Evolutionary conservation across 2,329 filamentous ascomycete species (phyloP), one percentile per base, ranked within the genome.

Genomic region (Leptosphaerulina australis): DNA sequence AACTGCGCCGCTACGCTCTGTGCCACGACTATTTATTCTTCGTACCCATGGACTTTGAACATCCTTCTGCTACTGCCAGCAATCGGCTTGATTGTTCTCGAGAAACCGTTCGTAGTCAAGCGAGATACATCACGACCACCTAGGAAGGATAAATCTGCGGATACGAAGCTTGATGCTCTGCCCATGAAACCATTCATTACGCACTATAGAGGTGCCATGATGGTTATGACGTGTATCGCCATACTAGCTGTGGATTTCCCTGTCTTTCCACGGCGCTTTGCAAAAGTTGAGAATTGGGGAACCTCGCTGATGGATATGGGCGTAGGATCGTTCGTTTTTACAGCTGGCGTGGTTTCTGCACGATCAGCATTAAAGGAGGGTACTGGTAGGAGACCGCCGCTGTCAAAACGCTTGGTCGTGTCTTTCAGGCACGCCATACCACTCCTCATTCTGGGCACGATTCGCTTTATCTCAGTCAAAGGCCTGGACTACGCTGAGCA

Each of bases 281-380:
- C 91, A 49, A 99, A 99, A 77, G 94, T 96, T 2, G 94, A 99
- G 75, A 97, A 90, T n/a, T 99, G 94, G 91, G 94, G 94, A 45
- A 97, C 93, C 1, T 97, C 93, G n/a, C 77, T 99, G 55, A 99
- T 99, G 94, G 94, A 99, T 70, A 81, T 97, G 65, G 94, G 94
- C 38, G 94, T 99, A 37, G 94, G 94, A 21, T 96, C 92, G 10
- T 99, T 99, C 75, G 94, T 99, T 63, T 99, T 96, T 74, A 91
- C 91, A 2, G 89, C 88, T 12, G 94, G 94, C 17, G 79, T 97
- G 25, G 91, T 97, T n/a, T 91, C 90, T 28, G 91, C 92, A 11
- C 83, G 93, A 14, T 85, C 90, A 1, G 80, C 91, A 10, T 77
- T 97, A 36, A 91, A 88, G 69, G 84, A 88, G 62, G 81, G 81